Conservation (phyloP, 1,284 basidiomycete species). For the Grifola frondosa region DNA sequence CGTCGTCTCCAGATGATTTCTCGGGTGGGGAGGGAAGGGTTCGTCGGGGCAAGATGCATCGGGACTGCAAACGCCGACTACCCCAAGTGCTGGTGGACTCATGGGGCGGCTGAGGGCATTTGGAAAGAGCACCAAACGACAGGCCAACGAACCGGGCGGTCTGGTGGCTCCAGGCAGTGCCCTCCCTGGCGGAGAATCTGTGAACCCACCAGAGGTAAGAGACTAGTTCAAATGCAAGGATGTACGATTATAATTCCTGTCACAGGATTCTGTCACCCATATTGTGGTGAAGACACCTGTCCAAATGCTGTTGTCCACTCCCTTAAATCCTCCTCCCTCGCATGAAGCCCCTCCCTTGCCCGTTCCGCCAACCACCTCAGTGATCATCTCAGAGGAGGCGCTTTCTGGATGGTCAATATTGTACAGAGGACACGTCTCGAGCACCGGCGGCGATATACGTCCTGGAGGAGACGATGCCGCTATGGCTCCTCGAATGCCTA, state of each 20-base stretch:
- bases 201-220: conserved; percentile 32
- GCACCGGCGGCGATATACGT: conserved; percentile 62
- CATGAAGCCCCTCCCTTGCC: conserved; percentile 71
- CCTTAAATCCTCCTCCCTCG: conserved; percentile 70
- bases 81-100: conserved; percentile 58
- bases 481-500: conserved; percentile 89
- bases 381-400: conserved; percentile 85
- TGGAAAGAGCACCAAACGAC: conserved; percentile 59
- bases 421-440: conserved; percentile 73
- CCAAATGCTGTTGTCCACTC: conserved; percentile 65
- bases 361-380: conserved; percentile 62
- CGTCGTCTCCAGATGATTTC: conserved; percentile 51
- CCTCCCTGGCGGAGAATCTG: conserved; percentile 20
- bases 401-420: conserved; percentile 77
- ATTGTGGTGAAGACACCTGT: conserved; percentile 44
- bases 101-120: conserved; percentile 81
- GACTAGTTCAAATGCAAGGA: neutral
- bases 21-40: conserved; percentile 44
- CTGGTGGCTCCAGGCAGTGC: conserved; percentile 26
- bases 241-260: neutral
- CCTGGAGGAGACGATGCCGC: conserved; percentile 80
- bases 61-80: conserved; percentile 46
- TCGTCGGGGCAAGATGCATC: conserved; percentile 22
- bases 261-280: conserved; percentile 15
- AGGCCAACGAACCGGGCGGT: conserved; percentile 37